These are phyloP conservation scores for Elaeis guineensis DNA, from an alignment of 176 grass and related monocot species.

Conservation along the genomic window DNA sequence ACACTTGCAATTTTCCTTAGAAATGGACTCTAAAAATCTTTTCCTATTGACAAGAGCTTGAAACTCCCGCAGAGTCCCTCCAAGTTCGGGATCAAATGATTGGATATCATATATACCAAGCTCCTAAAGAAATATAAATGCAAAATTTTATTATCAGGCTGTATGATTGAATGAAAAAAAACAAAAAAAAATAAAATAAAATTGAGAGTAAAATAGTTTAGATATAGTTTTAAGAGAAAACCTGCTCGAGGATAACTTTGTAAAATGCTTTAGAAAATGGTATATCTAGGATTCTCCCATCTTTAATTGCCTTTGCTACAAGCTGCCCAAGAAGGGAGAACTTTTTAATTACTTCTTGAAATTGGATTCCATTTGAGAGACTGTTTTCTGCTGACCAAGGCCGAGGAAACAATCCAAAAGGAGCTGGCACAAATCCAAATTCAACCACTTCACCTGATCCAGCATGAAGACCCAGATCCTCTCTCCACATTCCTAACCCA, in stretches of 20 bases:
- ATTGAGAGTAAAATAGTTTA: background rate
- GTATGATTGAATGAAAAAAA: background rate
- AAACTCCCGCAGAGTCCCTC: slow-evolving; percentile 62
- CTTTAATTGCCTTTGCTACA: slow-evolving; percentile 58
- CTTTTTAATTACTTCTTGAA: slow-evolving; percentile 44
- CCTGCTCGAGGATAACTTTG: slow-evolving; percentile 69
- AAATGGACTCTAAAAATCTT: slow-evolving; percentile 41
- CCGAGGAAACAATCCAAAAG: slow-evolving; percentile 59
- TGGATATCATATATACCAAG: slow-evolving; percentile 71
- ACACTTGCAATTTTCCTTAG: slow-evolving; percentile 23
- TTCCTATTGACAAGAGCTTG: slow-evolving; percentile 63
- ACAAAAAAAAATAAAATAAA: background rate
- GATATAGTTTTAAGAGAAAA: slow-evolving; percentile 13
- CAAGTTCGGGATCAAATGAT: slow-evolving; percentile 60
- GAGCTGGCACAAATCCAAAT: slow-evolving; percentile 32
- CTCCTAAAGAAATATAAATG: slow-evolving; percentile 38
- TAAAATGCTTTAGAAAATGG: slow-evolving; percentile 75
- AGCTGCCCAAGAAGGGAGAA: slow-evolving; percentile 75
- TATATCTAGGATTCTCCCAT: slow-evolving; percentile 73
- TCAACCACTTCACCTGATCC: slow-evolving; percentile 9
- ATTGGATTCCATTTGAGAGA: slow-evolving; percentile 27
- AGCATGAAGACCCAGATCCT: slow-evolving; percentile 27
- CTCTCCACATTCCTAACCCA: slow-evolving; percentile 73
- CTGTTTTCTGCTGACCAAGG: slow-evolving; percentile 36
- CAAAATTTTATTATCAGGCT: slow-evolving; percentile 24